Base-by-base conservation (phyloP, 2,329 filamentous ascomycete species). In the Colletotrichum phormii region DNA sequence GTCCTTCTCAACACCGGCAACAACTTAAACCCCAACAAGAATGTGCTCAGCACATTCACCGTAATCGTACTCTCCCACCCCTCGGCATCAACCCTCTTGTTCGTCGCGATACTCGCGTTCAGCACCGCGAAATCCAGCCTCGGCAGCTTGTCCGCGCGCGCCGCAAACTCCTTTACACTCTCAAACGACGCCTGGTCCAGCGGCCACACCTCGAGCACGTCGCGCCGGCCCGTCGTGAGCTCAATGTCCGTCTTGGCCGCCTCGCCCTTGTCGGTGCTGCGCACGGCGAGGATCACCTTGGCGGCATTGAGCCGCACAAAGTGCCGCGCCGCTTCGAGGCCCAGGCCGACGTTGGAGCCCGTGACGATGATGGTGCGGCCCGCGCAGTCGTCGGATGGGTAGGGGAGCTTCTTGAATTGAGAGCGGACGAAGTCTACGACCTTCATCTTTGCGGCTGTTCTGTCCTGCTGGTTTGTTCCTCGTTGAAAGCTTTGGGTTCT, bases 41-140 rank as follows among this genome's bases (percentile, higher is more conserved):
- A 83, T 0, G 84, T 88, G 3, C 81, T 81, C 46, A 89, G 78
- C 22, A 87, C 83, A 75, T 89, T 88, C 58, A 88, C 81, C 4
- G 83, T 84, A 61, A 87, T 76, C 33, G 79, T 83, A 15, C 76
- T 75, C 76, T 88, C 86, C 65, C 83, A 80, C 2, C 84, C 86
- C 67, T 85, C 84, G 24, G 78, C 63, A 15, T 75, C 67, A 29
- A 64, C 69, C 35, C 66, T 55, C 15, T 64, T 55, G 46, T 22
- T 68, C 4, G 51, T 22, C 7, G 69, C 72, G 26, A 85, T 65
- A 22, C 79, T 80, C 1, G 84, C 84, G 64, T 84, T 85, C 59
- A 78, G 77, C 5, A 85, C 65, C 1, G 84, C 72, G 18, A 78
- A 77, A 68, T 86, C 83, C 22, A 85, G 76, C 22, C 84, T 76